phyloP scores from a whole-genome alignment of 163 green algal species.

The Chlorella variabilis region DNA sequence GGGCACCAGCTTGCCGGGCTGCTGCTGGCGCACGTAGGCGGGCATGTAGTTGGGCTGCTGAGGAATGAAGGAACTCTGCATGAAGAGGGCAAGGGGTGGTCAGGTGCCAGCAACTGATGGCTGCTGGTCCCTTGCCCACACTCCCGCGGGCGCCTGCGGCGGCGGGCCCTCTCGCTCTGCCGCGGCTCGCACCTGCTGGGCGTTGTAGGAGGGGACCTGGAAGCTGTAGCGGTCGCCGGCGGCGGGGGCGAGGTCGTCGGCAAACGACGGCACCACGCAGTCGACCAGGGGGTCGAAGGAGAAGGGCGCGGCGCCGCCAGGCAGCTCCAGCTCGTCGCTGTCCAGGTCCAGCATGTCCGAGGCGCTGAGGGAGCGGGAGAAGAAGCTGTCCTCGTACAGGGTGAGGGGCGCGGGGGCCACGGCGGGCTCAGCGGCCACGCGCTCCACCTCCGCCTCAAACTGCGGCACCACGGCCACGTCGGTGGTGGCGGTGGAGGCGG shows the following conservation, averaged over 20 bases:
- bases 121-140: no score
- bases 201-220: neutral
- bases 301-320: slow-evolving; percentile 13
- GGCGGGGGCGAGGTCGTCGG: neutral
- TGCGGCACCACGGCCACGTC: slow-evolving; percentile 47
- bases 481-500: neutral
- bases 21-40: slow-evolving; percentile 22
- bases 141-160: no score
- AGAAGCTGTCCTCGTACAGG: slow-evolving; percentile 32
- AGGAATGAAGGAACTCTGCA: slow-evolving; percentile 25
- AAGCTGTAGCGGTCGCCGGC: neutral
- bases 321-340: slow-evolving; percentile 21
- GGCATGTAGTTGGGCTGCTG: slow-evolving; percentile 3
- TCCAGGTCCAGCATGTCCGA: slow-evolving; percentile 42
- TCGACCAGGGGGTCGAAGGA: slow-evolving; percentile 35
- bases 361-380: slow-evolving; percentile 4
- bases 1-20: neutral
- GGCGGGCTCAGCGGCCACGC: neutral
- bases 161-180: no score
- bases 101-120: neutral
- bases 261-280: slow-evolving; percentile 39
- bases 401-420: neutral
- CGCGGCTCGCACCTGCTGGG: slow-evolving; percentile 6
- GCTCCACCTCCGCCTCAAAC: slow-evolving; percentile 8
- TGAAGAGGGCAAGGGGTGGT: neutral